Evolutionary conservation across 169 alveolate species (phyloP), one percentile per base, ranked within the genome.

Genomic region (Eimeria necatrix): DNA sequence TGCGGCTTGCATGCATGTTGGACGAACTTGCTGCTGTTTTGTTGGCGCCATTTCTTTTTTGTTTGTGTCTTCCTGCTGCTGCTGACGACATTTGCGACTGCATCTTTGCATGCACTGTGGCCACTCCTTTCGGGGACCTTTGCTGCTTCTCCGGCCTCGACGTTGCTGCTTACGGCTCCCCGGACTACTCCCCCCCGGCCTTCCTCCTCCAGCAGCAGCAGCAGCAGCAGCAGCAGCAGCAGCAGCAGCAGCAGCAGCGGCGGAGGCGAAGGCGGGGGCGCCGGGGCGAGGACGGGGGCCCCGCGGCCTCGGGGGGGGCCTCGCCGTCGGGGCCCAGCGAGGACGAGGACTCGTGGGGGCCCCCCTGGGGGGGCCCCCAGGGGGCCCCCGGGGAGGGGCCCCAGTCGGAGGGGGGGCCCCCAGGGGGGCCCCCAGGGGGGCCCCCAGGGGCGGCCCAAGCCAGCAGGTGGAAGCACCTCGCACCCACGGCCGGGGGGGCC

Each of bases 71-170:
- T 26, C 94, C 94, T 20, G 4, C 70, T 9, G 24, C 48, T 46
- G 59, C 83, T 46, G 86, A 88, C 56, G 86, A 68, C 53, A 88
- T 88, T 53, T 88, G 94, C 70, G 85, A 56, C 10, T 70, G 46
- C 84, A n/a, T 88, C 24, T 64, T 12, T 52, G 52, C 73, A 2
- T 76, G 24, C 10, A 68, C 94, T 4, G 52, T 51, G 52, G 22
- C 71, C 7, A 46, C 88, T 22, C 64, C 86, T 16, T 26, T 74
- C n/a, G 94, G 94, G 22, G 94, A 88, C 56, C 26, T 88, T 32
- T 88, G 94, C 68, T 70, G 84, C 74, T 88, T 88, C 94, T 49
- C 88, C 18, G 41, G 68, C 4, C 84, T 88, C 48, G 85, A 88
- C 73, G 52, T 88, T 48, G 84, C 59, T 16, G 56, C 26, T 9